Evolutionary conservation across 345 rosid species (phyloP).

Genomic region (Stellera chamaejasme): DNA sequence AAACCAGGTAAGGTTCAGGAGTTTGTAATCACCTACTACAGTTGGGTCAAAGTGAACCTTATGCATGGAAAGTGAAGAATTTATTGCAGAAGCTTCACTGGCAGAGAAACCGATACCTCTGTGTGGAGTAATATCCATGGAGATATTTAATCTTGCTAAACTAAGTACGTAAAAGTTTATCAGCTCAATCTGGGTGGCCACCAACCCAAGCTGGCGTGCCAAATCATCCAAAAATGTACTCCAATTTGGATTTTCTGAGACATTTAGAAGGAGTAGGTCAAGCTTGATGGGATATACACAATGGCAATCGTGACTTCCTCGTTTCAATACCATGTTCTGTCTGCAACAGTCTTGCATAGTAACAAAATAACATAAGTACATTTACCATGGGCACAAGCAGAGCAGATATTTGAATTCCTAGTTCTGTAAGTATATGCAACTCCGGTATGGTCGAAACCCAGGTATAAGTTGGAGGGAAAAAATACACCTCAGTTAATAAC

Average conservation of each 20-base stretch:
- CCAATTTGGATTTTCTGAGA: constrained; percentile 78
- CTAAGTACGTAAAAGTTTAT: constrained; percentile 70
- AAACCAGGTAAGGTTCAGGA: constrained; percentile 86
- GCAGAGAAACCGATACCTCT: constrained; percentile 75
- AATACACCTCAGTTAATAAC: too few species aligned
- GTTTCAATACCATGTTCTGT: constrained; percentile 64
- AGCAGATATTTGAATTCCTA: neutral
- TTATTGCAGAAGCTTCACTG: constrained; percentile 61
- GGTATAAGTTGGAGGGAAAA: too few species aligned
- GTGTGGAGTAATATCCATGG: constrained; percentile 89
- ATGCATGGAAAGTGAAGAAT: constrained; percentile 62
- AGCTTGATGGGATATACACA: constrained; percentile 98
- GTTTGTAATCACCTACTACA: constrained; percentile 76
- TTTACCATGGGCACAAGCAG: constrained; percentile 1
- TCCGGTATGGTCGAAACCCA: neutral
- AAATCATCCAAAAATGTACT: constrained; percentile 51
- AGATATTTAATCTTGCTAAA: constrained; percentile 72
- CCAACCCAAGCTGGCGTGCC: constrained; percentile 75
- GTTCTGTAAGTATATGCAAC: constrained; percentile 1
- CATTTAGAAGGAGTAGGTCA: constrained; percentile 84
- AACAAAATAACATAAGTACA: constrained; percentile 14
- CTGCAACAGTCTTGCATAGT: constrained; percentile 72
- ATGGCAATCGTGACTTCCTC: constrained; percentile 63
- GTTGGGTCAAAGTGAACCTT: constrained; percentile 57
- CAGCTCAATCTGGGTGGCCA: constrained; percentile 69